A percentile compares a stretch with the other conserved stretches of the same genome.
Conservation (phyloP, 2,329 filamentous ascomycete species). For the Scedosporium apiospermum region DNA sequence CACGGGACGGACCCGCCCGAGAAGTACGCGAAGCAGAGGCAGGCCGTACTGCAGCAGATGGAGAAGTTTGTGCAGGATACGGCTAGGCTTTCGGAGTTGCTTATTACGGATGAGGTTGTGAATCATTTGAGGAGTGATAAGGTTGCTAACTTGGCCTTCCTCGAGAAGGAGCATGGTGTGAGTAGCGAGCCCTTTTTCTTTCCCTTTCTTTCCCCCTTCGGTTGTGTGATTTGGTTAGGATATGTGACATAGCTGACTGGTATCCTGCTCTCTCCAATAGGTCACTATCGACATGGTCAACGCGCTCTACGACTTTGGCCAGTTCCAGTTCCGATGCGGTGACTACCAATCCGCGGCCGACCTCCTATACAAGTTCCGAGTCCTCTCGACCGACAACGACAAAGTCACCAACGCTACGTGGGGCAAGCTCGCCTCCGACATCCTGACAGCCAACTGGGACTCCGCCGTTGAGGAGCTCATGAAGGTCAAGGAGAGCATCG, state of each 20-base stretch:
- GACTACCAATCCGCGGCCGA: constrained; percentile 87
- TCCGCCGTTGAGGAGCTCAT: constrained; percentile 81
- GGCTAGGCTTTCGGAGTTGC: constrained; percentile 75
- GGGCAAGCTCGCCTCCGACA: constrained; percentile 96
- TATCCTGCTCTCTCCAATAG: constrained; percentile 23
- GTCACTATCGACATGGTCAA: constrained; percentile 94
- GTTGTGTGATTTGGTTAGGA: neutral
- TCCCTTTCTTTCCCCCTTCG: neutral
- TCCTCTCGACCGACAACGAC: constrained; percentile 96
- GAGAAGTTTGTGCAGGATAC: constrained; percentile 81
- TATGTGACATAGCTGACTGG: neutral
- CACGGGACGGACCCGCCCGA: constrained; percentile 69
- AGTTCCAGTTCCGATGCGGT: constrained; percentile 96
- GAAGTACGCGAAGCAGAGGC: constrained; percentile 81
- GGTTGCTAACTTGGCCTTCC: constrained; percentile 94
- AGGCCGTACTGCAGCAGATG: constrained; percentile 76
- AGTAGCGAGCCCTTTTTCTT: constrained; percentile 20
- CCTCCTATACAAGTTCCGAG: constrained; percentile 93
- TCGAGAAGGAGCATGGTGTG: constrained; percentile 93
- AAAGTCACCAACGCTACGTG: constrained; percentile 92
- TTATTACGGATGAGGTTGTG: constrained; percentile 84
- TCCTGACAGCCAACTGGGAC: constrained; percentile 93
- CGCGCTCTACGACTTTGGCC: constrained; percentile 87
- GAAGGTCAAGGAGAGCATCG: constrained; percentile 86
- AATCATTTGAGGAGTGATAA: constrained; percentile 91